A percentile compares a stretch with the other conserved stretches of the same genome.
phyloP scores from a whole-genome alignment of 2,329 filamentous ascomycete genomes.

The Aspergillus proliferans region DNA sequence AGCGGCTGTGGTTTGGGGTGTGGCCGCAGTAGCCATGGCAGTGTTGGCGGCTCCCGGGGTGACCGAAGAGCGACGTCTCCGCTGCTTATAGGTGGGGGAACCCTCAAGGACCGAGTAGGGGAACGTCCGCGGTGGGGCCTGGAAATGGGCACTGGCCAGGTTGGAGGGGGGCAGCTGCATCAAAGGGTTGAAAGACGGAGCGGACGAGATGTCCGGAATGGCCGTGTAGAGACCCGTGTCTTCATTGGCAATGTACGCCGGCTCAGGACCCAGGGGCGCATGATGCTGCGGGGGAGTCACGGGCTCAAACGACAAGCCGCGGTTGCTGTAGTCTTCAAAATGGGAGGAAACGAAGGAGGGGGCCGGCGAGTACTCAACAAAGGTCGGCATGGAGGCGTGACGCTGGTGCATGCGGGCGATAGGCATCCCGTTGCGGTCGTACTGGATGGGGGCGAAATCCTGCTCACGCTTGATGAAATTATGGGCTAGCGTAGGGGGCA shows the following conservation, averaged over 20 bases:
- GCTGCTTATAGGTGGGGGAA: slow-evolving; percentile 97
- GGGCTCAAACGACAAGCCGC: slow-evolving; percentile 92
- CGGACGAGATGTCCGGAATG: slow-evolving; percentile 76
- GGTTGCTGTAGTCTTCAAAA: slow-evolving; percentile 95
- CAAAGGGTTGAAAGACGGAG: slow-evolving; percentile 75
- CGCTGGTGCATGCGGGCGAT: slow-evolving; percentile 79
- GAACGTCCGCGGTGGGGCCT: slow-evolving; percentile 59
- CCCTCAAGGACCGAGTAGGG: slow-evolving; percentile 96
- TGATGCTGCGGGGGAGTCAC: slow-evolving; percentile 92
- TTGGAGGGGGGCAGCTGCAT: slow-evolving; percentile 86
- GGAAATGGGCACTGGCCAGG: slow-evolving; percentile 71
- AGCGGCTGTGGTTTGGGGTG: slow-evolving; percentile 38
- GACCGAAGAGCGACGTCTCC: slow-evolving; percentile 86
- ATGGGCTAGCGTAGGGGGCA: slow-evolving; percentile 63
- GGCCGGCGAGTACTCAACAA: slow-evolving; percentile 95
- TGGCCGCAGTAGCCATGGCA: slow-evolving; percentile 47
- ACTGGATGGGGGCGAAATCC: slow-evolving; percentile 75
- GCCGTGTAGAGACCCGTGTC: slow-evolving; percentile 93
- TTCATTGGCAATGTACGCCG: slow-evolving; percentile 96
- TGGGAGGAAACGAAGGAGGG: slow-evolving; percentile 98
- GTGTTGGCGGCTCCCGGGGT: slow-evolving; percentile 66
- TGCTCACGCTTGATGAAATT: slow-evolving; percentile 80
- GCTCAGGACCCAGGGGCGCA: slow-evolving; percentile 72
- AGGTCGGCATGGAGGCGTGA: slow-evolving; percentile 97
- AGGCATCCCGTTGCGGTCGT: slow-evolving; percentile 86